Conservation (phyloP, 2,329 filamentous ascomycete species). For the Thermothelomyces thermophilus region DNA sequence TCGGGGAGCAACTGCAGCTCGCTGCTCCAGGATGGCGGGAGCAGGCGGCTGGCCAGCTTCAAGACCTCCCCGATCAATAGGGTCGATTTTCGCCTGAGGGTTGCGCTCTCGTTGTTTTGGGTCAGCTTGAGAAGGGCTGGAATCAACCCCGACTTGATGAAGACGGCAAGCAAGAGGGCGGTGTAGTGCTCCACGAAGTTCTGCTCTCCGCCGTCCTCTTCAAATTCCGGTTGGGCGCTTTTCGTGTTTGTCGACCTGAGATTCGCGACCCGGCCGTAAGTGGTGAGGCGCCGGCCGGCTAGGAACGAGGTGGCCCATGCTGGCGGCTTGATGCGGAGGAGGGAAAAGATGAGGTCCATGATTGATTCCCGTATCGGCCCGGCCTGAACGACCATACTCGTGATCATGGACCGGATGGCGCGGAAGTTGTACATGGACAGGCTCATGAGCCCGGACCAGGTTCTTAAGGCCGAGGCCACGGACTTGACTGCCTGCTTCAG, state of each 20-base stretch:
- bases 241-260: conserved; percentile 57
- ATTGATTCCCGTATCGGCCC: conserved; percentile 63
- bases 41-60: conserved; percentile 77
- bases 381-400: conserved; percentile 55
- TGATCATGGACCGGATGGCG: conserved; percentile 70
- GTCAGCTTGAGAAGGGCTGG: conserved; percentile 57
- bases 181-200: conserved; percentile 94
- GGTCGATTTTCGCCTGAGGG: conserved; percentile 80
- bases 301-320: conserved; percentile 95
- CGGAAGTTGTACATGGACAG: conserved; percentile 84
- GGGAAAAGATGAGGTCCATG: conserved; percentile 74
- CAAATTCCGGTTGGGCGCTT: conserved; percentile 45
- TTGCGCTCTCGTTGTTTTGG: conserved; percentile 59
- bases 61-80: conserved; percentile 85
- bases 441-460: conserved; percentile 87
- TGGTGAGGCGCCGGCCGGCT: conserved; percentile 85
- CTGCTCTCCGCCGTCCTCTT: conserved; percentile 65
- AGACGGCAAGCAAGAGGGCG: conserved; percentile 74
- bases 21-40: conserved; percentile 76
- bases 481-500: conserved; percentile 85
- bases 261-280: conserved; percentile 89
- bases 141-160: conserved; percentile 74
- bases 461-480: conserved; percentile 84
- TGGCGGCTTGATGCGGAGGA: conserved; percentile 82
- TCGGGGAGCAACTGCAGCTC: conserved; percentile 83